phyloP scores from a whole-genome alignment of 345 rosid species.

The Rhodamnia rubescens region DNA sequence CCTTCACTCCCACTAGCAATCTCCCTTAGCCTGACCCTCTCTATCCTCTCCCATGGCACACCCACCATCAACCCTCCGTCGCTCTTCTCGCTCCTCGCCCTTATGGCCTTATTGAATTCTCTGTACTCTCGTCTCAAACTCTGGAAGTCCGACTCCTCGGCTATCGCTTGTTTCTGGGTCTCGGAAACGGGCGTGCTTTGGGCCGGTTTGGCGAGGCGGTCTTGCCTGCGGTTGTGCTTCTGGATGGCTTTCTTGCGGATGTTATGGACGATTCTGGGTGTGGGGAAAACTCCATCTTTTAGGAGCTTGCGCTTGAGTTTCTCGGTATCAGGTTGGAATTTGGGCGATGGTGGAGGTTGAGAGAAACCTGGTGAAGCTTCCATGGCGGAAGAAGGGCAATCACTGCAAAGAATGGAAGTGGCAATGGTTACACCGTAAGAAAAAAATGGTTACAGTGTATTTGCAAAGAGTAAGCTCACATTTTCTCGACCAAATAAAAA shows the following conservation, averaged over 20 bases:
- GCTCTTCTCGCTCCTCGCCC: conserved; percentile 2
- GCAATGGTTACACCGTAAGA: not conserved
- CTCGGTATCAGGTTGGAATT: conserved; percentile 49
- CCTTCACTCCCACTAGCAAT: conserved; percentile 36
- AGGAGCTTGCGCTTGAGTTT: conserved; percentile 47
- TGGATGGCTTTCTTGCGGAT: conserved; percentile 75
- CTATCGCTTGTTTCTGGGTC: conserved; percentile 28
- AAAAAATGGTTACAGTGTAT: not conserved
- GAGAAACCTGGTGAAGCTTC: conserved; percentile 34
- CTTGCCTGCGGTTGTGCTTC: conserved; percentile 58
- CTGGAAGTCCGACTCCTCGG: conserved; percentile 41
- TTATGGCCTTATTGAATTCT: conserved; percentile 35
- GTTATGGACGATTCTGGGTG: conserved; percentile 57
- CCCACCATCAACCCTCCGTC: conserved; percentile 32
- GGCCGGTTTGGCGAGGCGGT: conserved; percentile 19
- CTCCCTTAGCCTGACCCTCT: conserved; percentile 45
- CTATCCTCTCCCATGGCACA: conserved; percentile 86
- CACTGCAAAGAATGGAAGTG: not conserved
- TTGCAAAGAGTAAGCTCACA: not conserved
- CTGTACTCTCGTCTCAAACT: conserved; percentile 51
- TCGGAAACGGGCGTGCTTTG: conserved; percentile 26
- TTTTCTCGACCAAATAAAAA: not conserved
- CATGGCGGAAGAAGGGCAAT: conserved; percentile 15
- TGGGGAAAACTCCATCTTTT: conserved; percentile 47
- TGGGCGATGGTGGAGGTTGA: conserved; percentile 10